Base-by-base conservation (phyloP, 2,329 filamentous ascomycete species). In the Magnaporthales sp. region DNA sequence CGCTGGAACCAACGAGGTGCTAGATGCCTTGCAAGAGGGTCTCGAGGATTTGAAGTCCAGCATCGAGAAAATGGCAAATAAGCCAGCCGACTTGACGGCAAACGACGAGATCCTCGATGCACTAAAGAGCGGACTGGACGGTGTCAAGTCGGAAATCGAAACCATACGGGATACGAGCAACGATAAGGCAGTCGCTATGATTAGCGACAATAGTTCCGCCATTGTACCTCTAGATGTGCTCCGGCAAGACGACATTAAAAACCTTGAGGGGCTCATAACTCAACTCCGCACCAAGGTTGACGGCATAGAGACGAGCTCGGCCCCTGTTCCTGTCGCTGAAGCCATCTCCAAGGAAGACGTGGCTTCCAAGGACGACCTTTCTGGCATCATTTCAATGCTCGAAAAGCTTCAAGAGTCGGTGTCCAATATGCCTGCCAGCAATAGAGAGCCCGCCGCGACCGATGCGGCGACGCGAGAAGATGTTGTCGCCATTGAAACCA, bases 31-130 rank as follows among this genome's bases (percentile, higher is more conserved):
- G 66, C 93, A 96, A 68, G 93, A 97, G 75, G 93, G 93, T 1
- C 84, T 98, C 7, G 88, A 91, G 69, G 88, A 89, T 63, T 81
- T 98, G 9, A 88, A 91, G 29, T 81, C 83, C 30, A 90, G 92
- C 68, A 89, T 98, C 67, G 93, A 97, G 67, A 84, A 83, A 73
- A 83, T 95, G 19, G 82, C 87, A 26, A 89, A 94, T 74, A 95
- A 92, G 78, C 91, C 93, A 5, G 81, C 87, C 0, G 93, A 96
- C 72, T 84, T 94, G 76, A 93, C 90, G 0, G 89, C 92, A 67
- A 94, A 91, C 68, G 91, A 96, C 70, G 93, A 97, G 77, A 93
- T 97, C 65, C 82, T 97, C 0, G 91, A 97, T 68, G 92, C 91
- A 0, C 83, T 98, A 67, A 96, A 91, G 75, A 84, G 88, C n/a